These are phyloP conservation scores for Ogataea nitratoaversa DNA, from an alignment of 805 yeast species.

Conservation along the genomic window DNA sequence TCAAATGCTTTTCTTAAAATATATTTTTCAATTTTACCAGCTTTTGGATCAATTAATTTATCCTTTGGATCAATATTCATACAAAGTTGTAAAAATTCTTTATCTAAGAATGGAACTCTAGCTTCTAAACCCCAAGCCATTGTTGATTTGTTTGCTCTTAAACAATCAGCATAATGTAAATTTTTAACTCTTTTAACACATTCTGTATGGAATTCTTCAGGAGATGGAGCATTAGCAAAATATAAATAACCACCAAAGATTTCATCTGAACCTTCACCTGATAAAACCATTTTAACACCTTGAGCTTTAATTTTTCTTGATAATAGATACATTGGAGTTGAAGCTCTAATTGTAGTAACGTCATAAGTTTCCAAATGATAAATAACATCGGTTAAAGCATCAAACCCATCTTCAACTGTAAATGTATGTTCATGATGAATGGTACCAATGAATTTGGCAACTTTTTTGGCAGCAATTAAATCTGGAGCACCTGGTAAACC, in stretches of 20 bases:
- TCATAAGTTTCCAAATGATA: slow-evolving; percentile 96
- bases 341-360: slow-evolving; percentile 98
- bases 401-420: slow-evolving; percentile 95
- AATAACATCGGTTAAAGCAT: slow-evolving; percentile 91
- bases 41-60: slow-evolving; percentile 70
- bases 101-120: slow-evolving; percentile 98
- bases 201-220: slow-evolving; percentile 91
- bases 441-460: slow-evolving; percentile 93
- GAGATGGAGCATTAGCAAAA: slow-evolving; percentile 94
- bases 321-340: slow-evolving; percentile 96
- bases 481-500: slow-evolving; percentile 99
- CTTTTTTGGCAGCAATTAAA: slow-evolving; percentile 91
- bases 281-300: slow-evolving; percentile 98
- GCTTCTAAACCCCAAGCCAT: slow-evolving; percentile 99
- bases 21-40: slow-evolving; percentile 89
- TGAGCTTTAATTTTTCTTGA: slow-evolving; percentile 98
- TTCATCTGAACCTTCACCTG: slow-evolving; percentile 99
- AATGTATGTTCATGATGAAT: slow-evolving; percentile 97
- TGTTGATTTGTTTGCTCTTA: slow-evolving; percentile 98
- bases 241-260: slow-evolving; percentile 97
- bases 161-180: slow-evolving; percentile 94
- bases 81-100: slow-evolving; percentile 82
- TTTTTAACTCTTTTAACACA: slow-evolving; percentile 95
- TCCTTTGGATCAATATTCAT: slow-evolving; percentile 95
- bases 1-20: slow-evolving; percentile 96